Conservation (phyloP, 305 asterid genomes). For the Fraxinus paxiana region DNA sequence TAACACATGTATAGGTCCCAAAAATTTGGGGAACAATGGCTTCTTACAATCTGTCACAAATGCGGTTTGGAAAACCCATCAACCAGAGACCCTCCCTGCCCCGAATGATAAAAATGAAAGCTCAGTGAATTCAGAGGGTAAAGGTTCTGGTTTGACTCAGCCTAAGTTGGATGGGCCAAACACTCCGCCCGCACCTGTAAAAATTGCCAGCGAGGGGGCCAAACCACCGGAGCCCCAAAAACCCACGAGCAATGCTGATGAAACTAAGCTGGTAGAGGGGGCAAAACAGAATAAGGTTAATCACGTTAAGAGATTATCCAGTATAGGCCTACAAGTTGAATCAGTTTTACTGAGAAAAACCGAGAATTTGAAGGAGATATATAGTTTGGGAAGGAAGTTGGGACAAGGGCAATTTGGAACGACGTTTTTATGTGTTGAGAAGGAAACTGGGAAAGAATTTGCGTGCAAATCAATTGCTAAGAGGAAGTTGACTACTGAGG, state of each 20-base stretch:
- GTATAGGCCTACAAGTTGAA: slow-evolving; percentile 55
- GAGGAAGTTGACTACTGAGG: slow-evolving; percentile 59
- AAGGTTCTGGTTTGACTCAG: slow-evolving; percentile 15
- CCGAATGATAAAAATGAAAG: slow-evolving; percentile 30
- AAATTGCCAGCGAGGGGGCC: slow-evolving; percentile 32
- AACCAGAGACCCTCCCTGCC: slow-evolving; percentile 41
- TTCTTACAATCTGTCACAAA: slow-evolving; percentile 70
- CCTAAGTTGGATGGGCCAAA: slow-evolving; percentile 29
- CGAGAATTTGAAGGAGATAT: slow-evolving; percentile 50
- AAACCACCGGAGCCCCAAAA: slow-evolving; percentile 21
- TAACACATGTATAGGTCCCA: slow-evolving; percentile 66
- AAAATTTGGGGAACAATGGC: slow-evolving; percentile 50
- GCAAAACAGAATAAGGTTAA: slow-evolving; percentile 37
- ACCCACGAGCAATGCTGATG: slow-evolving; percentile 3
- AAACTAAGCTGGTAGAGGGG: slow-evolving; percentile 31
- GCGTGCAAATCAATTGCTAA: slow-evolving; percentile 75
- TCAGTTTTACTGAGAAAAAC: slow-evolving; percentile 63
- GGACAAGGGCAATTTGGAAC: slow-evolving; percentile 81
- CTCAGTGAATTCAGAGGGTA: slow-evolving; percentile 28
- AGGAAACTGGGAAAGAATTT: slow-evolving; percentile 42
- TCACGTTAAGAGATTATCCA: slow-evolving; percentile 50
- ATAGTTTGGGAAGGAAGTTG: slow-evolving; percentile 55
- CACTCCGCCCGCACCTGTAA: slow-evolving; percentile 47
- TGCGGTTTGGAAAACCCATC: slow-evolving; percentile 59
- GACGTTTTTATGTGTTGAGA: slow-evolving; percentile 55